Evolutionary conservation across 192 early-diverging fungal genomes (phyloP).

Genomic region (Geranomyces variabilis): DNA sequence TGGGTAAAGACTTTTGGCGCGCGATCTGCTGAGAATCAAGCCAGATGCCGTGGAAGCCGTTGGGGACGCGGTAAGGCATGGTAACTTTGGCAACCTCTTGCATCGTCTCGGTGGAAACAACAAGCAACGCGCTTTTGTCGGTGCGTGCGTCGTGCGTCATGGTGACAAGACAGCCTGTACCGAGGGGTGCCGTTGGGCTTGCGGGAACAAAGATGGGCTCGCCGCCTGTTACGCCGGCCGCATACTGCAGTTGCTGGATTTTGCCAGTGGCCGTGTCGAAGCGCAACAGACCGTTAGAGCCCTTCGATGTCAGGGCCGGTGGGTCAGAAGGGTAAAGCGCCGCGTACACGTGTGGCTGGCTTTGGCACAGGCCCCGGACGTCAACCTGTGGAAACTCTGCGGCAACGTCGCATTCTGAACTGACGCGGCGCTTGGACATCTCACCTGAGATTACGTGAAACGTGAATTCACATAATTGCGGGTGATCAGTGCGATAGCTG

Average conservation of each 20-base stretch:
- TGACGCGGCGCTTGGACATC: slow-evolving; percentile 1
- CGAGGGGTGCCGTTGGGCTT: slow-evolving; percentile 2
- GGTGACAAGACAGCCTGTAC: neutral
- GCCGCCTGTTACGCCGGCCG: neutral
- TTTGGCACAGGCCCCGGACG: neutral
- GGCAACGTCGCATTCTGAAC: neutral
- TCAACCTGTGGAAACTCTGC: slow-evolving; percentile 4
- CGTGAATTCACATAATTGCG: slow-evolving; percentile 3
- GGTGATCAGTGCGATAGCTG: neutral
- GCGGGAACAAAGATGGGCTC: slow-evolving; percentile 1
- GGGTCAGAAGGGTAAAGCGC: neutral
- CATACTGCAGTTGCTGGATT: neutral
- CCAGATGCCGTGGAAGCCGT: slow-evolving; percentile 11
- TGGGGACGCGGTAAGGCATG: slow-evolving; percentile 4
- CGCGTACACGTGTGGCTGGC: neutral
- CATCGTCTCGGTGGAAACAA: slow-evolving; percentile 2
- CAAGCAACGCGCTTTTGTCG: neutral
- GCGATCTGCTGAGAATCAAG: neutral
- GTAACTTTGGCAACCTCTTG: neutral
- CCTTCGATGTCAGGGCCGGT: slow-evolving; percentile 10
- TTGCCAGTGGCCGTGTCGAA: neutral
- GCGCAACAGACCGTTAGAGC: slow-evolving; percentile 3
- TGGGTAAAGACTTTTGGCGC: neutral
- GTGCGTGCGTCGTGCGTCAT: neutral
- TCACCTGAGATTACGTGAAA: neutral